Conservation (phyloP, 1,139 yeast species). For the Arxiozyma telluris region DNA sequence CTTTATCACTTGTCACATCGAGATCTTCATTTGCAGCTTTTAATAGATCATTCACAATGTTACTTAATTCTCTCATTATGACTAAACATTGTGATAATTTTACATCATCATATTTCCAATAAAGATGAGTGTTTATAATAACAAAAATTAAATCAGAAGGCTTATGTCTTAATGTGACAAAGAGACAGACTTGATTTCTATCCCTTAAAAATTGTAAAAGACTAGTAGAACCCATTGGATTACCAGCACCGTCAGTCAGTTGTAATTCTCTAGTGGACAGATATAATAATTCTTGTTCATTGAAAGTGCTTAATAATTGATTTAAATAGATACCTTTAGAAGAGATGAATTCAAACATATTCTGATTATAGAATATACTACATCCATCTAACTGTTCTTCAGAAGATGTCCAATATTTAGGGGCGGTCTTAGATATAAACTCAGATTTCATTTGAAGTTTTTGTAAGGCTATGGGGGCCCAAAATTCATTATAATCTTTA, state of each 20-base stretch:
- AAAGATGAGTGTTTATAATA: slow-evolving; percentile 50
- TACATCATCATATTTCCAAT: slow-evolving; percentile 51
- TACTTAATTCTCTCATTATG: slow-evolving; percentile 31
- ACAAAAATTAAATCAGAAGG: slow-evolving; percentile 35
- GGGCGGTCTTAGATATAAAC: slow-evolving; percentile 42
- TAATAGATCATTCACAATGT: slow-evolving; percentile 25
- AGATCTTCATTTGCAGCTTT: slow-evolving; percentile 16
- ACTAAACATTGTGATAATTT: slow-evolving; percentile 47
- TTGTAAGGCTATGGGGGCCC: slow-evolving; percentile 32
- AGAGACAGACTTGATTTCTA: slow-evolving; percentile 48
- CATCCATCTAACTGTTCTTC: slow-evolving; percentile 50
- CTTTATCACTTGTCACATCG: slow-evolving; percentile 22
- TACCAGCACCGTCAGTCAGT: slow-evolving; percentile 28
- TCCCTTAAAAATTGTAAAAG: slow-evolving; percentile 31
- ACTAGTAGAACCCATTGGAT: slow-evolving; percentile 17
- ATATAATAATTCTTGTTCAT: slow-evolving; percentile 34
- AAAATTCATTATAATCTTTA: slow-evolving; percentile 36
- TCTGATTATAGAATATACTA: slow-evolving; percentile 41
- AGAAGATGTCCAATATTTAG: slow-evolving; percentile 41
- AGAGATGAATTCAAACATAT: slow-evolving; percentile 40
- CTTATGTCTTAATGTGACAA: slow-evolving; percentile 40
- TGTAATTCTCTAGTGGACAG: slow-evolving; percentile 27
- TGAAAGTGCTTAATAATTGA: slow-evolving; percentile 33
- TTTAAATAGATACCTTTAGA: slow-evolving; percentile 38
- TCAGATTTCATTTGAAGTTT: slow-evolving; percentile 36